Evolutionary conservation across 169 alveolate genomes (phyloP).

Genomic region (Eimeria maxima): DNA sequence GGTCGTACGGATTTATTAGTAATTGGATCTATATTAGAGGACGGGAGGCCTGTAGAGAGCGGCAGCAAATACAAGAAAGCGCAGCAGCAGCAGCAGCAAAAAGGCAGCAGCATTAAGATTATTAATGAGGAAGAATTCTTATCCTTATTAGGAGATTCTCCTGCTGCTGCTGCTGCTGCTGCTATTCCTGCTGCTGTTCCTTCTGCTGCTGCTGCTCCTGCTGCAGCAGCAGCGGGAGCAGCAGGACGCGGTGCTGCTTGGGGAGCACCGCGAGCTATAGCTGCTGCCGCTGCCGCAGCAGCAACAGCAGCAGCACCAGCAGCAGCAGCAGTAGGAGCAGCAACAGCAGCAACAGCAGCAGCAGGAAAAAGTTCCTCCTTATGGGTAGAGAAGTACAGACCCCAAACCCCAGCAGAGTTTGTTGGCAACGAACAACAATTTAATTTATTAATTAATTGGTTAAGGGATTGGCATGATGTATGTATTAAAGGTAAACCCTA

Average conservation of each 20-base stretch:
- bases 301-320: too few relatives aligned
- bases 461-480: conserved; percentile 97
- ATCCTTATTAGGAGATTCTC: conserved; percentile 83
- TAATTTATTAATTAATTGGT: conserved; percentile 95
- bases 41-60: conserved; percentile 94
- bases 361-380: conserved; percentile 76
- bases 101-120: conserved; percentile 86
- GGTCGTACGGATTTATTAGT: conserved; percentile 90
- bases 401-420: conserved; percentile 93
- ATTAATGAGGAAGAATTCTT: conserved; percentile 90
- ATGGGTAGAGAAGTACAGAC: conserved; percentile 97
- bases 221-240: conserved; percentile 32
- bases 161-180: conserved; percentile 41
- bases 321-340: background rate
- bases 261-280: background rate
- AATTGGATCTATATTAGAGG: conserved; percentile 96
- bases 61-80: conserved; percentile 94
- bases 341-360: conserved; percentile 54
- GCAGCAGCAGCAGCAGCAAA: conserved; percentile 64
- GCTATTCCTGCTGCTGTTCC: conserved; percentile 71
- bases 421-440: conserved; percentile 95
- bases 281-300: too few relatives aligned
- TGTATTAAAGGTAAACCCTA: conserved; percentile 89
- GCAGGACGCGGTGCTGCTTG: background rate
- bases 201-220: conserved; percentile 70